Percentiles rank a stretch among this genome's conserved stretches.
Evolutionary conservation across 2,329 filamentous ascomycete genomes (phyloP).

Genomic region (Cytospora piceicola): DNA sequence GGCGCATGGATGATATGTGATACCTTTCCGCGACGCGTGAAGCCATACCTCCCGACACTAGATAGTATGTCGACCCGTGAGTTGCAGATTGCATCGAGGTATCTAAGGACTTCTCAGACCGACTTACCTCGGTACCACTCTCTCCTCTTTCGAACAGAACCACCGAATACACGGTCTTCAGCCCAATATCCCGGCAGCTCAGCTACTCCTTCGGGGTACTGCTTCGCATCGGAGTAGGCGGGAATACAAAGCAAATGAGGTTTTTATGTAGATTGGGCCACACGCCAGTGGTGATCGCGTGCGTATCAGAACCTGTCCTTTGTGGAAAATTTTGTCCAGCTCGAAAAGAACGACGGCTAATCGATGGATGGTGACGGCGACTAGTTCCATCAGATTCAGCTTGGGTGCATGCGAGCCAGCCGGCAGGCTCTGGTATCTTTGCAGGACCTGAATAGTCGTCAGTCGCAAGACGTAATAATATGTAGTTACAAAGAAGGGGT

Average conservation of each 20-base stretch:
- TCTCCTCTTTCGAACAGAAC: slow-evolving; percentile 33
- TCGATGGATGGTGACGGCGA: not conserved
- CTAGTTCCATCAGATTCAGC: slow-evolving; percentile 4
- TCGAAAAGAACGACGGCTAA: slow-evolving; percentile 9
- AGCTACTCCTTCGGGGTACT: slow-evolving; percentile 38
- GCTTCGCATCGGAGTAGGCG: slow-evolving; percentile 35
- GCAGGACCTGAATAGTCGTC: not conserved
- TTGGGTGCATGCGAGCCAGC: slow-evolving; percentile 1
- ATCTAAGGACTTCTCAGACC: not conserved
- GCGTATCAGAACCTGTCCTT: not conserved
- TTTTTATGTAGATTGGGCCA: not conserved
- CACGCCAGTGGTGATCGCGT: not conserved
- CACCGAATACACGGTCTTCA: slow-evolving; percentile 37
- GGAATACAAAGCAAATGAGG: slow-evolving; percentile 35
- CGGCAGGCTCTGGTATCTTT: slow-evolving; percentile 4
- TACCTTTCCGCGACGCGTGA: not conserved
- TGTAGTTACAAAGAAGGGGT: too few species aligned
- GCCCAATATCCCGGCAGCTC: slow-evolving; percentile 40
- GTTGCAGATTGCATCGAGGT: not conserved
- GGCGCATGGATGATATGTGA: not conserved
- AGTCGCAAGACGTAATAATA: not conserved
- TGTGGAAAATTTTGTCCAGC: not conserved
- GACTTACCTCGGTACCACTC: slow-evolving; percentile 5
- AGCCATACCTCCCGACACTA: slow-evolving; percentile 3
- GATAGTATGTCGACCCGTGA: not conserved